phyloP scores from a whole-genome alignment of 768 basidiomycete species.

The Imleria badia region DNA sequence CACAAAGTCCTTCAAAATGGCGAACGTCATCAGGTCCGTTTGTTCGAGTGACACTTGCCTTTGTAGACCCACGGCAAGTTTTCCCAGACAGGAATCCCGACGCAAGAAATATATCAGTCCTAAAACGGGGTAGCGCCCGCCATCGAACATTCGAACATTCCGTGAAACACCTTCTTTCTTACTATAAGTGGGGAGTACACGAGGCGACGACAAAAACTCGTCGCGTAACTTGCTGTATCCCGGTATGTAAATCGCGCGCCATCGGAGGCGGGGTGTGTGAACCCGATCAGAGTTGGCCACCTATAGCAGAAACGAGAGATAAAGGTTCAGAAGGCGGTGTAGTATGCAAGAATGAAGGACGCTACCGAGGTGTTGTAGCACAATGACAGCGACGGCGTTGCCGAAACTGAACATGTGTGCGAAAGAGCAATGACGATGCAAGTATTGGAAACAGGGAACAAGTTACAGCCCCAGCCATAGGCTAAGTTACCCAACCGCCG shows the following conservation, averaged over 20 bases:
- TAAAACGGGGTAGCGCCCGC: slow-evolving; percentile 8
- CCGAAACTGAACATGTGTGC: no score
- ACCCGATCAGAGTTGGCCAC: neutral
- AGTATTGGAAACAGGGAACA: no score
- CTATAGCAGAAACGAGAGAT: neutral
- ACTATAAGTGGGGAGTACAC: neutral
- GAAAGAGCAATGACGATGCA: no score
- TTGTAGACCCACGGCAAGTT: neutral
- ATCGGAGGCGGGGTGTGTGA: neutral
- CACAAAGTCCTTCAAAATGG: neutral
- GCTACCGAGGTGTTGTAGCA: neutral
- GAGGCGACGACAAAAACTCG: neutral
- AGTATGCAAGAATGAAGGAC: neutral
- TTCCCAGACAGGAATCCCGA: neutral
- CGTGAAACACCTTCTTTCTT: neutral
- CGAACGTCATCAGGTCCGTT: slow-evolving; percentile 8
- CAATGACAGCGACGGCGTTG: no score
- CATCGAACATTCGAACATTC: slow-evolving; percentile 2
- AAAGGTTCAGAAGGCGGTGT: neutral
- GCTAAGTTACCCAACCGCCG: neutral
- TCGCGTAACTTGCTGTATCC: slow-evolving; percentile 24
- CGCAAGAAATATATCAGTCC: neutral
- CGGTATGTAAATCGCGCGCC: neutral
- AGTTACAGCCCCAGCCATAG: neutral
- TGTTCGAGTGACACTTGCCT: slow-evolving; percentile 15